Base-by-base conservation (phyloP, 257 asterid genomes). In the Coffea canephora region DNA sequence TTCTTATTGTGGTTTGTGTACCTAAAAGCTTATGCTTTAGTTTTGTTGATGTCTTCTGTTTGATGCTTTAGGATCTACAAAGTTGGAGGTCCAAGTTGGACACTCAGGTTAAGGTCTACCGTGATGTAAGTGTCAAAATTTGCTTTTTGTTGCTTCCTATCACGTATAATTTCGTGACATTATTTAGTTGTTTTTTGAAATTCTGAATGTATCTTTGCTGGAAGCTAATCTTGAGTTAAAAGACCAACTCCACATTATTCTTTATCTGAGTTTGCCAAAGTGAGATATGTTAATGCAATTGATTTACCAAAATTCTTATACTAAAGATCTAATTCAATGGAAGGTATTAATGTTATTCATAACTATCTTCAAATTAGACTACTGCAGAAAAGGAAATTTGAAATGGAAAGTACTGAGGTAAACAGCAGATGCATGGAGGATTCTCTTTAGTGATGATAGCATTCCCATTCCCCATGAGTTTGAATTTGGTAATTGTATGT, bases 41-140 rank as follows among this genome's bases (percentile, higher is more conserved):
- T 6, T 46, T 48, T 46, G 16, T 46, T 74, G 8, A 54, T 59
- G 13, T 5, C n/a, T 71, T 14, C 45, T 74, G 36, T 43, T 73
- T 54, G 78, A 50, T 69, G 65, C 46, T 59, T 9, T 73, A 93
- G 99, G 99, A 95, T 88, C 88, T 93, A 75, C 98, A 93, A 88
- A 87, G 71, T 80, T 95, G 99, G 99, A 91, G 98, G 85, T 79
- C 78, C 36, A 95, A 91, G 90, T 78, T 95, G 87, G 99, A 95
- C 79, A 82, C 89, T 76, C 99, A 95, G 85, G 97, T 91, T 80
- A 90, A 87, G 89, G 93, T 86, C 80, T 95, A 95, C 83, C 92
- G 93, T 0, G 86, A 89, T 73, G 99, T 93, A 85, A 91, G 97
- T 84, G 43, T 66, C 19, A 10, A 23, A 5, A 10, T 23, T 64